These are phyloP conservation scores for Apophysomyces variabilis DNA, from an alignment of 371 early-diverging fungal genomes.

Conservation along the genomic window DNA sequence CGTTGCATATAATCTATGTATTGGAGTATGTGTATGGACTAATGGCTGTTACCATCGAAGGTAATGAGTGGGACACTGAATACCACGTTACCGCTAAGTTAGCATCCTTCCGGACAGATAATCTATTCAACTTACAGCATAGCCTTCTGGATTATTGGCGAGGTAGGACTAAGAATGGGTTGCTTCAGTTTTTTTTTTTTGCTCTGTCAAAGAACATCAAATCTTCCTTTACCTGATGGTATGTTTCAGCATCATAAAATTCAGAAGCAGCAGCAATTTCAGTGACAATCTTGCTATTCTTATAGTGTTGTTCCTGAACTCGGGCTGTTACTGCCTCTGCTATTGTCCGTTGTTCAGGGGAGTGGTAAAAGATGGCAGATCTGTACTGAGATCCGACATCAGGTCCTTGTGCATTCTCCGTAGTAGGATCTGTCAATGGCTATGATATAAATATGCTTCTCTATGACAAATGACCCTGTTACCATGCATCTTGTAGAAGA, in stretches of 20 bases:
- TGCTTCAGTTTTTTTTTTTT: background rate
- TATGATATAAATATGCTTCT: background rate
- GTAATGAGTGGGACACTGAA: slow-evolving; percentile 53
- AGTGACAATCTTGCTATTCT: slow-evolving; percentile 64
- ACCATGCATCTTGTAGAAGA: slow-evolving; percentile 88
- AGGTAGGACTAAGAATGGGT: slow-evolving; percentile 56
- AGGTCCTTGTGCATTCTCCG: slow-evolving; percentile 46
- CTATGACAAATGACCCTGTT: background rate
- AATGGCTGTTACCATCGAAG: slow-evolving; percentile 44
- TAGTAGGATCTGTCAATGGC: slow-evolving; percentile 50
- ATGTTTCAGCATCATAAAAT: slow-evolving; percentile 88
- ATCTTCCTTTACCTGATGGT: slow-evolving; percentile 68
- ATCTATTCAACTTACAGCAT: slow-evolving; percentile 26
- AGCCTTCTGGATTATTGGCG: slow-evolving; percentile 58
- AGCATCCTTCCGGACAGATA: background rate
- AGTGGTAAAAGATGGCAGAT: slow-evolving; percentile 84
- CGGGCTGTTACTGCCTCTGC: slow-evolving; percentile 74
- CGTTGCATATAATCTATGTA: background rate
- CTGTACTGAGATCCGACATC: slow-evolving; percentile 60
- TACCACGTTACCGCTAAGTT: slow-evolving; percentile 20
- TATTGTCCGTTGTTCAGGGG: slow-evolving; percentile 67
- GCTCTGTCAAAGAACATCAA: background rate
- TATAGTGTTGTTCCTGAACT: slow-evolving; percentile 64
- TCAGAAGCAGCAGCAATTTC: slow-evolving; percentile 65
- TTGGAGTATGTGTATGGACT: background rate